phyloP scores from a whole-genome alignment of 306 rosid species.

The Luffa aegyptiaca region DNA sequence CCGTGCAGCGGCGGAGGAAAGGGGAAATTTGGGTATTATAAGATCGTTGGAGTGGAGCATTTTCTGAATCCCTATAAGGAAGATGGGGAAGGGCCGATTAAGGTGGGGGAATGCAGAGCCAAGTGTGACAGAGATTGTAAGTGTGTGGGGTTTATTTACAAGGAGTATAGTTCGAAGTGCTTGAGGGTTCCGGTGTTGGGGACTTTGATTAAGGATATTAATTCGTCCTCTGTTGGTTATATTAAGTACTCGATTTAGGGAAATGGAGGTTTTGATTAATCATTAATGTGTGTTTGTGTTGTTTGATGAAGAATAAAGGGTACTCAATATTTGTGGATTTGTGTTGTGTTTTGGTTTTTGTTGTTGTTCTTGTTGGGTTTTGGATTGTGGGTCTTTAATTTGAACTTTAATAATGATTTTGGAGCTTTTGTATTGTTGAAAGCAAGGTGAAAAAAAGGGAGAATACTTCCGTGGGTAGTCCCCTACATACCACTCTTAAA shows the following conservation, averaged over 20 bases:
- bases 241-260: slow-evolving; percentile 14
- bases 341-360: too few species aligned
- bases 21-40: slow-evolving; percentile 11
- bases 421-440: too few species aligned
- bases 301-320: not conserved
- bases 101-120: slow-evolving; percentile 16
- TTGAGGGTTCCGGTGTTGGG: slow-evolving; percentile 21
- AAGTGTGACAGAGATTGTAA: slow-evolving; percentile 24
- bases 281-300: too few species aligned
- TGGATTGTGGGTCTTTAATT: too few species aligned
- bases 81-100: slow-evolving; percentile 20
- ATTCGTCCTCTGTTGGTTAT: slow-evolving; percentile 15
- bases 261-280: not conserved
- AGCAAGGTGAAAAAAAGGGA: too few species aligned
- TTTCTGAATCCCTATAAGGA: slow-evolving; percentile 16
- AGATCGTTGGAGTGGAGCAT: slow-evolving; percentile 22
- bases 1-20: not conserved
- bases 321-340: too few species aligned
- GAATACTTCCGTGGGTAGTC: too few species aligned
- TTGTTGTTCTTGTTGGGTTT: too few species aligned
- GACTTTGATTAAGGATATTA: slow-evolving; percentile 18
- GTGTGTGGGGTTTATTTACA: slow-evolving; percentile 22
- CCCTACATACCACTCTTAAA: too few species aligned
- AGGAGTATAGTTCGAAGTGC: slow-evolving; percentile 17
- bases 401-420: too few species aligned